These are phyloP conservation scores for Cnidoscolus chayamansa DNA, from an alignment of 441 rosid genomes.

Conservation along the genomic window DNA sequence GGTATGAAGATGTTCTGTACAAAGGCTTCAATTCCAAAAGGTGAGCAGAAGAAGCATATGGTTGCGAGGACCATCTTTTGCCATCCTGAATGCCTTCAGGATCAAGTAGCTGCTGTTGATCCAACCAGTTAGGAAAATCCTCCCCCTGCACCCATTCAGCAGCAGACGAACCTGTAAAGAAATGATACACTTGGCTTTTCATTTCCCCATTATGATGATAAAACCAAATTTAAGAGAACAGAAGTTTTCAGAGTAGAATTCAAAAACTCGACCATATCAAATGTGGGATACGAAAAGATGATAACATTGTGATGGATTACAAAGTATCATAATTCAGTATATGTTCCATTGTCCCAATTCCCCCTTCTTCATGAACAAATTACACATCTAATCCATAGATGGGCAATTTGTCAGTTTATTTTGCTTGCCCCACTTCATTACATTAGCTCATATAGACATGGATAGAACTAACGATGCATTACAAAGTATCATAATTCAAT, in stretches of 20 bases:
- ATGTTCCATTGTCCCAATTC: too few relatives aligned
- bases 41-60: conserved; percentile 43
- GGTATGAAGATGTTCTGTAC: conserved; percentile 67
- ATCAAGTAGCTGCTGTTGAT: conserved; percentile 53
- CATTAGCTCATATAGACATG: background rate
- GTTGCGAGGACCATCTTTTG: conserved; percentile 65
- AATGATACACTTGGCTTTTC: conserved; percentile 4
- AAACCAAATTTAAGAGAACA: background rate
- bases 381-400: too few relatives aligned
- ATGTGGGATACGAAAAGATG: background rate
- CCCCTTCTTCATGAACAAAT: too few relatives aligned
- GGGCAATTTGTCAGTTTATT: background rate
- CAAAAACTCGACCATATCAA: background rate
- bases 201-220: conserved; percentile 1
- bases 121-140: conserved; percentile 57
- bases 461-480: background rate
- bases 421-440: background rate
- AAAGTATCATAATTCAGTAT: background rate
- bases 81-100: conserved; percentile 49
- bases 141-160: conserved; percentile 75
- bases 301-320: background rate
- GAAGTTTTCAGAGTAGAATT: too few relatives aligned
- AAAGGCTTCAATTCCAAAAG: conserved; percentile 45
- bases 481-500: background rate
- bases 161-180: conserved; percentile 63